phyloP scores from a whole-genome alignment of 345 rosid species.

The Excoecaria cochinchinensis region DNA sequence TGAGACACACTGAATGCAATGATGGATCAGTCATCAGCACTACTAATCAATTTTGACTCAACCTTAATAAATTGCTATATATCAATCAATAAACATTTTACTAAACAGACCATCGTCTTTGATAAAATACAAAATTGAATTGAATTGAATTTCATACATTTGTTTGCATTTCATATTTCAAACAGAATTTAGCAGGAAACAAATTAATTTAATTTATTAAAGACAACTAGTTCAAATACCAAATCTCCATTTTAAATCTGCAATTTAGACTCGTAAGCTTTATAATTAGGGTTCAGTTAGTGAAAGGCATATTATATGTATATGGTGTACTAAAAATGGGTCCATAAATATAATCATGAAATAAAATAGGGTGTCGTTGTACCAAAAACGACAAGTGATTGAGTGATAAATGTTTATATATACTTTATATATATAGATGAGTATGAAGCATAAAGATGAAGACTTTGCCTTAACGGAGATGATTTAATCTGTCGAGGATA shows the following conservation, averaged over 20 bases:
- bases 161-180: no score
- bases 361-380: neutral
- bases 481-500: conserved; percentile 15
- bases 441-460: neutral
- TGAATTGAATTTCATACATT: no score
- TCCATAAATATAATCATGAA: no score
- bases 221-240: no score
- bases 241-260: no score
- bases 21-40: neutral
- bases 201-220: neutral
- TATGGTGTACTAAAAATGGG: no score
- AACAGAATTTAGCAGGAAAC: neutral
- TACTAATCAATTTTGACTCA: neutral
- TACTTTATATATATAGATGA: neutral
- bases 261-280: no score
- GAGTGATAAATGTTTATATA: neutral
- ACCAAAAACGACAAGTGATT: neutral
- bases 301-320: no score
- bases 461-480: conserved; percentile 13
- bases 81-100: no score
- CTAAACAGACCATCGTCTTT: no score
- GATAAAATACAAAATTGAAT: neutral
- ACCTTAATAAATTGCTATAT: no score
- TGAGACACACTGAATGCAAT: neutral
- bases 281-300: no score